Evolutionary conservation across 2,329 filamentous ascomycete species (phyloP), one percentile per base, ranked within the genome.

Genomic region (Alternaria brassicicola): DNA sequence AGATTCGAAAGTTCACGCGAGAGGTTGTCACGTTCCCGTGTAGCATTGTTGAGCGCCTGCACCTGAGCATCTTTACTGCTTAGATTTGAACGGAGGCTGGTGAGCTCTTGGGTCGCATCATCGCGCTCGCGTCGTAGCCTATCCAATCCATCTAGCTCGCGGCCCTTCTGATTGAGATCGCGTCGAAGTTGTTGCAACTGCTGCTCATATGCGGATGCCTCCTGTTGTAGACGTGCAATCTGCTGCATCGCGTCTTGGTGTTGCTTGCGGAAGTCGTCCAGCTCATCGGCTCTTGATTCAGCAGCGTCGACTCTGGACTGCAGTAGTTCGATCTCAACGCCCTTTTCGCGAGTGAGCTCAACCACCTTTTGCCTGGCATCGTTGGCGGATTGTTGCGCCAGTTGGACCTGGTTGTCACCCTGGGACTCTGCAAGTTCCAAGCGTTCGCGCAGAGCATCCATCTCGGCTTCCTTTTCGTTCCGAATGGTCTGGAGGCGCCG

Each of bases 371-470:
- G 73, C 13, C 69, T 75, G 23, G 76, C 75, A 31, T 78, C 77
- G 21, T 72, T 66, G 26, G 76, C 76, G 54, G 76, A 75, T 55
- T 79, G 77, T 56, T 78, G 76, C 10, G 76, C 77, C 30, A 78
- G 72, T 55, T 78, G 76, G 1, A 73, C 71, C 53, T 78, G 75
- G 46, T 77, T 77, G 50, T 78, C 77, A 13, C 77, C 76, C 45
- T 78, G 72, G 1, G 76, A 76, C 55, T 79, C 77, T 5, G 76
- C 75, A 30, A 79, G 70, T 48, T 76, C 69, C 19, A 82, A 63
- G 36, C 79, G 75, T 41, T 76, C 73, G 33, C 73, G 74, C 9
- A 82, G 61, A 10, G 77, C 71, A 30, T 80, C 78, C 6, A 81
- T 55, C 56, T 81, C 79, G 7, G 74, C 74, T 36, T 79, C 70